A percentile compares a stretch with the other conserved stretches of the same genome.
phyloP scores from a whole-genome alignment of 257 asterid species.

The Fraxinus excelsior region DNA sequence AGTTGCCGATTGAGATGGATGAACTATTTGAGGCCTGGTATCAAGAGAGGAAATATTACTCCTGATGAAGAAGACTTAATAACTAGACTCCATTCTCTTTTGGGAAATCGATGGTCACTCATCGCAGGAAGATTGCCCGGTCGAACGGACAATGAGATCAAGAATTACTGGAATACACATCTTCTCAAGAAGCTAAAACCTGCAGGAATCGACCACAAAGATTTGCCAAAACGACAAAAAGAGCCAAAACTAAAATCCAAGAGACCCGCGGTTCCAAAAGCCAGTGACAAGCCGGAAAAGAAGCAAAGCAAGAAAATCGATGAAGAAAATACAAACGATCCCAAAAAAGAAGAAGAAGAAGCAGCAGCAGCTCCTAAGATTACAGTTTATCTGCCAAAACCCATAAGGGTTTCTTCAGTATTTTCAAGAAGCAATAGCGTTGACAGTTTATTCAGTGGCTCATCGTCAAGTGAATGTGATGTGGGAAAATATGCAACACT shows the following conservation, averaged over 20 bases:
- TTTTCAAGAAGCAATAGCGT: slow-evolving; percentile 40
- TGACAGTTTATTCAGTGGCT: slow-evolving; percentile 39
- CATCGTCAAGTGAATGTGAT: slow-evolving; percentile 6
- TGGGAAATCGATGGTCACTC: slow-evolving; percentile 85
- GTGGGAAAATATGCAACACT: neutral
- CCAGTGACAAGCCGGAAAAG: neutral
- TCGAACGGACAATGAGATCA: slow-evolving; percentile 82
- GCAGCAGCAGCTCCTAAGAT: neutral
- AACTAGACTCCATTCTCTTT: slow-evolving; percentile 56
- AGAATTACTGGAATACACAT: slow-evolving; percentile 73
- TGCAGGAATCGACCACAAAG: slow-evolving; percentile 19
- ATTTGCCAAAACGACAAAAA: slow-evolving; percentile 20
- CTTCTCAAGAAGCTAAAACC: slow-evolving; percentile 48
- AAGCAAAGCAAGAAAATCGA: slow-evolving; percentile 1
- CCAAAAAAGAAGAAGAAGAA: neutral
- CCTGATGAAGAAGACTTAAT: slow-evolving; percentile 71
- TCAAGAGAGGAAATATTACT: slow-evolving; percentile 63
- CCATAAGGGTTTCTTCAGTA: slow-evolving; percentile 44
- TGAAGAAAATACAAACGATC: neutral
- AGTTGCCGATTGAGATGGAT: slow-evolving; percentile 81
- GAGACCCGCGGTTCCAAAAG: neutral
- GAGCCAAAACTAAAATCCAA: slow-evolving; percentile 12
- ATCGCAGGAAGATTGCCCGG: slow-evolving; percentile 79
- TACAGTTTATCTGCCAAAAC: slow-evolving; percentile 50
- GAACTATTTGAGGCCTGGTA: slow-evolving; percentile 77